These are phyloP conservation scores for Acidomyces sp. DNA, from an alignment of 495 filamentous ascomycete genomes.

Conservation along the genomic window DNA sequence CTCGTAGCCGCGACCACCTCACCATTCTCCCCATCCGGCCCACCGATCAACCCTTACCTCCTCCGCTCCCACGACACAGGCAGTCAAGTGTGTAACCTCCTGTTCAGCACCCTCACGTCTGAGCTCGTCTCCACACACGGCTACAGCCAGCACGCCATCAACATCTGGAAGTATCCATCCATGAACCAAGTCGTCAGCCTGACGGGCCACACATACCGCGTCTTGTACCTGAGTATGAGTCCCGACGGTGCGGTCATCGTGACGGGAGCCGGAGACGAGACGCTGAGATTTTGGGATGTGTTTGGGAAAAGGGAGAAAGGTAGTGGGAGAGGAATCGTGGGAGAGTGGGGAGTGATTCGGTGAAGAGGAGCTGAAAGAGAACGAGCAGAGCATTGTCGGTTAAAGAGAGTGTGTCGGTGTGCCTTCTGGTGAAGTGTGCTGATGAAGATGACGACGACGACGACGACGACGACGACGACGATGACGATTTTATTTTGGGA, in stretches of 20 bases:
- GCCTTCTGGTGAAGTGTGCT: too few relatives aligned
- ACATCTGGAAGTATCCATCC: conserved; percentile 95
- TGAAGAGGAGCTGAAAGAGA: too few relatives aligned
- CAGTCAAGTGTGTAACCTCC: conserved; percentile 91
- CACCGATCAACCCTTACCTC: conserved; percentile 20
- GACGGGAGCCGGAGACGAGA: conserved; percentile 93
- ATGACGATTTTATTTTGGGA: too few relatives aligned
- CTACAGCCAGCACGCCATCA: conserved; percentile 96
- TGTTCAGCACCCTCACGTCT: conserved; percentile 90
- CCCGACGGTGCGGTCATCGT: conserved; percentile 89
- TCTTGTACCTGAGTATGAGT: conserved; percentile 93
- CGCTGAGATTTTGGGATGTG: conserved; percentile 90
- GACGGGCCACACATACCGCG: conserved; percentile 91
- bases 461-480: too few relatives aligned
- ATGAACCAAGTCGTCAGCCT: conserved; percentile 93
- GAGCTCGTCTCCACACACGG: conserved; percentile 96
- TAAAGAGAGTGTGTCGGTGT: too few relatives aligned
- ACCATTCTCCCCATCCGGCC: neutral
- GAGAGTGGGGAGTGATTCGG: conserved; percentile 19
- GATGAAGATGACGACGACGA: too few relatives aligned
- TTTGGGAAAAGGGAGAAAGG: conserved; percentile 53
- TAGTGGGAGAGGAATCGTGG: conserved; percentile 12
- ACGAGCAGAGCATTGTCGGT: too few relatives aligned
- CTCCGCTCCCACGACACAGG: conserved; percentile 54
- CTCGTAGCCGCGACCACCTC: neutral